Evolutionary conservation across 169 alveolate genomes (phyloP), one percentile per base, ranked within the genome.

Genomic region (Toxoplasma gondii): DNA sequence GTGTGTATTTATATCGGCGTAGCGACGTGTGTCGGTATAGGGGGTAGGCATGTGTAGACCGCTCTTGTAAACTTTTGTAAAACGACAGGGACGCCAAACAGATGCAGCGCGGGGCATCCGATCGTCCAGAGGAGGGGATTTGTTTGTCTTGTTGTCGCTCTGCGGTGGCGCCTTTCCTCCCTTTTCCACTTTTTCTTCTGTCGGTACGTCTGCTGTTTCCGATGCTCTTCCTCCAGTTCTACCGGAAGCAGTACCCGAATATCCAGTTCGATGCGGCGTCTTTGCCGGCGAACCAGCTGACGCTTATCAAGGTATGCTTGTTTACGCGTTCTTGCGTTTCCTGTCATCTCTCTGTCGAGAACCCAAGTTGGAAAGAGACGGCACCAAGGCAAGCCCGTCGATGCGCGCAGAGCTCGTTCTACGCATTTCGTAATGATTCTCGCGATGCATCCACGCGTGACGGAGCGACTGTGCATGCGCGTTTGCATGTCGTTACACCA

Each of bases 221-320:
- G 39, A 31, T 36, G 22, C n/a, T 19, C n/a, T 27, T 29, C 17
- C 53, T 41, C 38, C 90, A 82, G 90, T 43, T 29, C 36, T 82
- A 82, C 27, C 53, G 27, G 90, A 39, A 43, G 41, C 69, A 39
- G 69, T 82, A 82, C 41, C 90, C 90, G 19, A 29, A 82, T 36
- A 82, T 82, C 19, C 41, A 22, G 31, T 82, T 82, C 90, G 64
- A 82, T 31, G 41, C 39, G 38, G 64, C 53, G 67, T 38, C 90
- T 12, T 49, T 82, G 69, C 90, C 90, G 10, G 17, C 67, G 41
- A 82, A 44, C 22, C 90, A 82, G 12, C 64, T 82, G 64, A 82
- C 90, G 5, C 44, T 82, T 7, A 67, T 44, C 41, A 82, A 82
- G 90, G 90, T 82, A 82, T 34, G 86, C 12, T 41, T 78, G 27